Base-by-base conservation (phyloP, 1,284 basidiomycete species). In the Peniophora sp. region DNA sequence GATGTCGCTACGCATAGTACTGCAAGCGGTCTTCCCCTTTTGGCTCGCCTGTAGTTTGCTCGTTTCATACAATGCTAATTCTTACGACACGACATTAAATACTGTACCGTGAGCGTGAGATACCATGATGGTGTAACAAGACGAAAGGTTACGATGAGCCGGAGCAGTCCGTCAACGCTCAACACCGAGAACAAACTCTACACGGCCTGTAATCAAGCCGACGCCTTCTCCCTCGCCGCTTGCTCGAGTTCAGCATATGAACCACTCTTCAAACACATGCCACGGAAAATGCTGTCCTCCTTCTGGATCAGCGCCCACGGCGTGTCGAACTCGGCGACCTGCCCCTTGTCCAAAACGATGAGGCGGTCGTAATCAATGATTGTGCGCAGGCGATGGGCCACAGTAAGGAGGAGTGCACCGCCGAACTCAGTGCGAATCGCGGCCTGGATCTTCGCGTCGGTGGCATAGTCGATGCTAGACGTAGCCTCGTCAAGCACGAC, bases 401-500 rank as follows among this genome's bases (percentile, higher is more conserved):
- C 58, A 24, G 82, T 84, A 24, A 85, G 60, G 44, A 85, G 61
- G 48, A 85, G 59, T 3, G 80, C 81, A 45, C 75, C 69, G 12
- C 68, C 74, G 63, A 94, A 93, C 58, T 91, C 88, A 57, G 86
- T 80, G 9, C 88, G 76, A 57, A 96, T 89, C 0, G 88, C 85
- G 18, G 75, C 67, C 64, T 93, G 90, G 51, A 96, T 91, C 64
- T 85, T 84, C 5, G 77, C 75, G 60, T 86, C 83, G 24, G 88
- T 89, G 9, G 77, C 79, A 60, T 89, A 88, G 58, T 85, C 83
- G 51, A 85, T 87, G 57, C 82, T 83, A 57, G 78, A 83, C 0
- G 86, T 91, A 8, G 88, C 88, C 64, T 94, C 91, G 63, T 94
- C 91, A 52, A 93, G 73, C 24, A 93, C 81, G 49, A 93, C 84